Percentiles rank a stretch among this genome's conserved stretches.
These are phyloP conservation scores for Coffea eugenioides DNA, from an alignment of 257 asterid genomes.

Conservation along the genomic window DNA sequence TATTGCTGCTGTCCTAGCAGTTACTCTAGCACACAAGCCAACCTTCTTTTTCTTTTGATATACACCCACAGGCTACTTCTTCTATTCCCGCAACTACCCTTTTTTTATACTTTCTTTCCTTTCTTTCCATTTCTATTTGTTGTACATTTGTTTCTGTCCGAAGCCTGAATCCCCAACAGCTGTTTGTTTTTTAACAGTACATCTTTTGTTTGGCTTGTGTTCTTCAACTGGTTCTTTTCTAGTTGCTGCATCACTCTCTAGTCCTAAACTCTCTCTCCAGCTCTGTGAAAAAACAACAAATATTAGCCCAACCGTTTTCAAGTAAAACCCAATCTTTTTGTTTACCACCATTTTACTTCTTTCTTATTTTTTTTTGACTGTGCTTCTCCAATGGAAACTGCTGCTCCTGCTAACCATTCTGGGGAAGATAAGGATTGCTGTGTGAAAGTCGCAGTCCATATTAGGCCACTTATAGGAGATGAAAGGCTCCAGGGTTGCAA, in stretches of 20 bases:
- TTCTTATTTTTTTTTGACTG: neutral
- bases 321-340: constrained; percentile 12
- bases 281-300: constrained; percentile 17
- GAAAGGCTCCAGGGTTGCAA: constrained; percentile 95
- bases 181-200: neutral
- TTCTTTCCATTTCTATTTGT: neutral
- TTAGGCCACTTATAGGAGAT: constrained; percentile 93
- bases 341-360: neutral
- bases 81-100: constrained; percentile 65
- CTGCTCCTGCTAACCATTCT: constrained; percentile 20
- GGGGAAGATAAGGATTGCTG: constrained; percentile 96
- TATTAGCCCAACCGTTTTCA: constrained; percentile 35
- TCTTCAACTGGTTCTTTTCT: constrained; percentile 14
- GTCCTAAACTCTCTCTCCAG: constrained; percentile 35
- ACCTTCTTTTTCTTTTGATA: constrained; percentile 20
- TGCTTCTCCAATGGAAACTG: constrained; percentile 53
- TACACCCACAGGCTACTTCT: constrained; percentile 24
- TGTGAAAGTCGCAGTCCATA: constrained; percentile 96
- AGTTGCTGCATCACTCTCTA: constrained; percentile 64
- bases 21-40: constrained; percentile 32
- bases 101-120: constrained; percentile 31
- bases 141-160: constrained; percentile 7
- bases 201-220: constrained; percentile 13
- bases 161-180: neutral
- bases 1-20: constrained; percentile 42